These are phyloP conservation scores for Ambrosiella cleistominuta DNA, from an alignment of 2,329 filamentous ascomycete genomes.

Conservation along the genomic window DNA sequence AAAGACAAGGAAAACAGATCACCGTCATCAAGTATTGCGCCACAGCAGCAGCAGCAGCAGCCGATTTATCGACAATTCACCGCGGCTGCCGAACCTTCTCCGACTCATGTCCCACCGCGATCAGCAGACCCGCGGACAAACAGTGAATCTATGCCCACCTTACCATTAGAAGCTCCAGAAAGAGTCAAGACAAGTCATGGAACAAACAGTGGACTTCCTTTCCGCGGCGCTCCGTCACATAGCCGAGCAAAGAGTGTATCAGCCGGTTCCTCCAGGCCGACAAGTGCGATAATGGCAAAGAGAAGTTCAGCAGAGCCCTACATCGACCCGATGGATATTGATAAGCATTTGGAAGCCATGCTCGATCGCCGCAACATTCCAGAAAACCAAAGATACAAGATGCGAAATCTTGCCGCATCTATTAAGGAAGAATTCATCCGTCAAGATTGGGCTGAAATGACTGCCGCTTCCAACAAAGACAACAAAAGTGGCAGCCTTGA, in stretches of 20 bases:
- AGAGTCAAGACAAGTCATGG: constrained; percentile 7
- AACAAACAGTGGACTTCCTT: background rate
- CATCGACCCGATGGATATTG: constrained; percentile 37
- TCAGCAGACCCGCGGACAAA: constrained; percentile 2
- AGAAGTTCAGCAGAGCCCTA: constrained; percentile 28
- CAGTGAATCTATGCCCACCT: constrained; percentile 1
- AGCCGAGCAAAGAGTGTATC: constrained; percentile 20
- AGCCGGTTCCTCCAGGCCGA: constrained; percentile 1
- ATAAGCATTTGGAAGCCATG: constrained; percentile 41
- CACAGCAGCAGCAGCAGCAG: background rate
- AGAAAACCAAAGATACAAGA: constrained; percentile 83
- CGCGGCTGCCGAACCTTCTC: background rate
- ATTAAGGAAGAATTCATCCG: constrained; percentile 94
- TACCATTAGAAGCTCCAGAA: background rate
- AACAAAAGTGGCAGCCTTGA: background rate
- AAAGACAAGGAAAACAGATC: constrained; percentile 14
- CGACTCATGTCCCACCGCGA: background rate
- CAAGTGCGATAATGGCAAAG: constrained; percentile 1
- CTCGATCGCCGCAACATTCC: constrained; percentile 84
- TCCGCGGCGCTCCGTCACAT: constrained; percentile 20
- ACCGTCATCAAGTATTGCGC: constrained; percentile 8
- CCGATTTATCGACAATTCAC: constrained; percentile 11
- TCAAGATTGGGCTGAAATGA: constrained; percentile 63
- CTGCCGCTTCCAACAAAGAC: constrained; percentile 22
- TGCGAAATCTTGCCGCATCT: constrained; percentile 71